Conservation (phyloP, 768 basidiomycete species). For the Tricholoma terreum region DNA sequence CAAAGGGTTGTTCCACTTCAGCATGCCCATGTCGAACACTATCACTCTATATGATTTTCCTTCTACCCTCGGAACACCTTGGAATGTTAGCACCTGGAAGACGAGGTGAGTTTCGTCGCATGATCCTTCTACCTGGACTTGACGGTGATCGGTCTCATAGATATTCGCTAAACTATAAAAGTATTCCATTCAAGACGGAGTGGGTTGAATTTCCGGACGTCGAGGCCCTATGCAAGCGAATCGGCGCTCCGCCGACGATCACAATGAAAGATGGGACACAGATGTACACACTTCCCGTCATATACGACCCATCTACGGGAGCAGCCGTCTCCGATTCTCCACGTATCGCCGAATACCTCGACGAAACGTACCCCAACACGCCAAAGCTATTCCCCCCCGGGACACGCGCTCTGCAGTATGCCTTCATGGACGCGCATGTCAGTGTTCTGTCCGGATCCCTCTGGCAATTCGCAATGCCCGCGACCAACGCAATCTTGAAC, state of each 20-base stretch:
- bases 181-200: constrained; percentile 35
- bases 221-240: constrained; percentile 26
- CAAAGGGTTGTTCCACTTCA: too few species aligned
- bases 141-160: constrained; percentile 5
- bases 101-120: constrained; percentile 35
- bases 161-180: constrained; percentile 22
- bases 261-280: constrained; percentile 24
- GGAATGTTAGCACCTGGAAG: constrained; percentile 48
- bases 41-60: constrained; percentile 47
- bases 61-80: constrained; percentile 27
- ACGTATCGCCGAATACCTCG: constrained; percentile 40
- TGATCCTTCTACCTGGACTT: background rate
- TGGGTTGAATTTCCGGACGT: constrained; percentile 42
- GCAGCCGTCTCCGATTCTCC: constrained; percentile 33
- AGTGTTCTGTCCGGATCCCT: constrained; percentile 1
- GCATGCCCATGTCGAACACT: background rate
- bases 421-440: constrained; percentile 7
- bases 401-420: constrained; percentile 14
- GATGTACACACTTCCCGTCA: constrained; percentile 37
- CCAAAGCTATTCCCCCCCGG: constrained; percentile 29
- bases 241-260: constrained; percentile 29
- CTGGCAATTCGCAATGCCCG: constrained; percentile 17
- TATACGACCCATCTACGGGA: constrained; percentile 33
- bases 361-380: constrained; percentile 34
- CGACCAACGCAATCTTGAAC: constrained; percentile 23